These are phyloP conservation scores for Zasmidium citrigriseum DNA, from an alignment of 2,329 filamentous ascomycete species.

Conservation along the genomic window DNA sequence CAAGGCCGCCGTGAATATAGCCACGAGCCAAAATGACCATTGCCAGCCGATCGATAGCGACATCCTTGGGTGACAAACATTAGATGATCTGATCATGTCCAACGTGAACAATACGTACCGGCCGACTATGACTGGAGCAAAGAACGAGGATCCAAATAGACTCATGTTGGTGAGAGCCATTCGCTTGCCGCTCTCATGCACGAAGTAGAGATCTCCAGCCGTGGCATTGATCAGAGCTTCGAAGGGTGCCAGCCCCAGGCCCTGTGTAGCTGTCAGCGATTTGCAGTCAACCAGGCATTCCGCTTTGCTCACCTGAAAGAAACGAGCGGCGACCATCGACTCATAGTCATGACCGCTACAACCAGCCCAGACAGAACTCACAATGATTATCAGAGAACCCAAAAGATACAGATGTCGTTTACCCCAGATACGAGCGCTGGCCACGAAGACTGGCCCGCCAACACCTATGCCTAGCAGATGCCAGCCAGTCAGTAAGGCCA, in stretches of 20 bases:
- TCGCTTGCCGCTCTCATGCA: slow-evolving; percentile 74
- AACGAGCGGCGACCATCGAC: slow-evolving; percentile 71
- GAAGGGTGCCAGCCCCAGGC: slow-evolving; percentile 81
- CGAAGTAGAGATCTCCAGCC: slow-evolving; percentile 83
- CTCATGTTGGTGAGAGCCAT: slow-evolving; percentile 77
- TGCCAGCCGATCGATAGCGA: slow-evolving; percentile 62
- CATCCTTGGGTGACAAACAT: neutral
- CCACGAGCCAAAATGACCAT: slow-evolving; percentile 83
- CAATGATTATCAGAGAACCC: slow-evolving; percentile 69
- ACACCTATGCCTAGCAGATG: slow-evolving; percentile 78
- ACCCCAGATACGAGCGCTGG: slow-evolving; percentile 82
- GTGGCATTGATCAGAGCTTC: slow-evolving; percentile 83
- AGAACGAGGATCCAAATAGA: slow-evolving; percentile 67
- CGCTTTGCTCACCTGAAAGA: slow-evolving; percentile 59
- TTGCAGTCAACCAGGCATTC: neutral
- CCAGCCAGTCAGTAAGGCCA: slow-evolving; percentile 80
- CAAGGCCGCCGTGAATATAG: slow-evolving; percentile 72
- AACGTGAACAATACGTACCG: slow-evolving; percentile 43
- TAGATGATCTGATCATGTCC: neutral
- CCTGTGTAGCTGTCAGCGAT: slow-evolving; percentile 37
- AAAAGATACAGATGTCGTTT: slow-evolving; percentile 83
- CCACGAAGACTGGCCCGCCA: slow-evolving; percentile 78
- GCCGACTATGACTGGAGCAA: slow-evolving; percentile 81
- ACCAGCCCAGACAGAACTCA: slow-evolving; percentile 75
- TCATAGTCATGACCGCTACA: slow-evolving; percentile 64